Evolutionary conservation across 108 stramenopile genomes (phyloP), one percentile per base, ranked within the genome.

Genomic region (Conticribra weissflogii): DNA sequence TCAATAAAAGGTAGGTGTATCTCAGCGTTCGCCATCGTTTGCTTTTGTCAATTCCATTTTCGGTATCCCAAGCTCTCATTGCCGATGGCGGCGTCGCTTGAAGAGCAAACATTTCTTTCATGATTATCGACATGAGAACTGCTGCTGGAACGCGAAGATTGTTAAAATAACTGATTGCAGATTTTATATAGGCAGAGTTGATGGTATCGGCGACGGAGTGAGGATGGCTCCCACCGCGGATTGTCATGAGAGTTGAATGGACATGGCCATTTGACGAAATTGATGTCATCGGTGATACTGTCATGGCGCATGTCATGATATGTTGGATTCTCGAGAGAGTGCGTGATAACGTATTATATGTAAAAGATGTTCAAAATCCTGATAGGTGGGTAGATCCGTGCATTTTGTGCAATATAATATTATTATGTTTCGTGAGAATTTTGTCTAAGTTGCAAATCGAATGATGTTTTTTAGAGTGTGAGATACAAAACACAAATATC

Each of bases 71-170:
- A 19, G 52, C 62, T 31, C 55, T 70, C 75, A 76, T 76, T 12
- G 44, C 51, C 17, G 61, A 29, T 16, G 75, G 32, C 3, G 70
- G 76, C 3, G 70, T 46, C 34, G 52, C 57, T 72, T 77, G 76
- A 15, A 77, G 46, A 18, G 71, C 64, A 44, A 64, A 77, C 76
- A 77, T 77, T 57, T 77, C 76, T 31, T 77, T 72, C 64, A 77
- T 77, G 30, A 64, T 57, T 27, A 77, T 77, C 32, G 63, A 58
- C 63, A 54, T 54, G 16, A 77, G 55, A 15, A 77, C 71, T 31
- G 76, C 76, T 0, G 76, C 76, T 19, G 74, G 74, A 14, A 75
- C 74, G 1, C 74, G 56, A 2, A 75, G 66, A 32, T 74, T 74
- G 49, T 74, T 74, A 50, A 74, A 74, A 58, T 74, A 74, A 15